Percentiles rank a stretch among this genome's conserved stretches.
These are phyloP conservation scores for Wickerhamomyces bisporus DNA, from an alignment of 805 yeast species.

Conservation along the genomic window DNA sequence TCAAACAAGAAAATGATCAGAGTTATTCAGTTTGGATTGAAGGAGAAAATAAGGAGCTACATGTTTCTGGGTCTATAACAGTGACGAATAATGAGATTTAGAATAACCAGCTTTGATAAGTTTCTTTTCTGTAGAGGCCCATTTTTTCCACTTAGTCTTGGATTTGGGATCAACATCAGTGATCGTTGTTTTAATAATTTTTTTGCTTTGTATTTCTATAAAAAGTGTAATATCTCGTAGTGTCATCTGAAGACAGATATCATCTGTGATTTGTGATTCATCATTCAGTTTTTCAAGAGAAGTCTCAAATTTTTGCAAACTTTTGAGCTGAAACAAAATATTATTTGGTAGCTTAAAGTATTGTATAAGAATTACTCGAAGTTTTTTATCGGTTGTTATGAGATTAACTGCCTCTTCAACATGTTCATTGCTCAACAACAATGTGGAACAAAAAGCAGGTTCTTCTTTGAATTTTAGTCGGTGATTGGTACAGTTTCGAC, in stretches of 20 bases:
- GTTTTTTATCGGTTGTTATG: constrained; percentile 1
- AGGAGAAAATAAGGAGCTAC: constrained; percentile 6
- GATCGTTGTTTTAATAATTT: constrained; percentile 17
- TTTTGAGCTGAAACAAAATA: constrained; percentile 21
- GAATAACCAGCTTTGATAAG: constrained; percentile 21
- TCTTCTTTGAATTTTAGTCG: constrained; percentile 27
- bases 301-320: constrained; percentile 18
- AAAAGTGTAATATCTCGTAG: constrained; percentile 34
- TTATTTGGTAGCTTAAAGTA: constrained; percentile 21
- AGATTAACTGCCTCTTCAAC: not conserved
- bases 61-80: constrained; percentile 12
- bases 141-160: constrained; percentile 38
- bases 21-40: constrained; percentile 19
- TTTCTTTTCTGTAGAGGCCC: constrained; percentile 38
- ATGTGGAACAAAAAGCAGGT: constrained; percentile 42
- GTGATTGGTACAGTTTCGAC: constrained; percentile 56
- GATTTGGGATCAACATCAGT: constrained; percentile 55
- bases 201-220: constrained; percentile 16
- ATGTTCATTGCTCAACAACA: constrained; percentile 20
- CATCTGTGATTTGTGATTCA: constrained; percentile 13
- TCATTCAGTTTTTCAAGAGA: constrained; percentile 1
- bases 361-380: constrained; percentile 5
- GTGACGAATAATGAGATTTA: constrained; percentile 13
- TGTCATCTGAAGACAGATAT: constrained; percentile 29
- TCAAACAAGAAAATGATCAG: constrained; percentile 5